phyloP scores from a whole-genome alignment of 768 basidiomycete genomes.

The Filobasidium floriforme region DNA sequence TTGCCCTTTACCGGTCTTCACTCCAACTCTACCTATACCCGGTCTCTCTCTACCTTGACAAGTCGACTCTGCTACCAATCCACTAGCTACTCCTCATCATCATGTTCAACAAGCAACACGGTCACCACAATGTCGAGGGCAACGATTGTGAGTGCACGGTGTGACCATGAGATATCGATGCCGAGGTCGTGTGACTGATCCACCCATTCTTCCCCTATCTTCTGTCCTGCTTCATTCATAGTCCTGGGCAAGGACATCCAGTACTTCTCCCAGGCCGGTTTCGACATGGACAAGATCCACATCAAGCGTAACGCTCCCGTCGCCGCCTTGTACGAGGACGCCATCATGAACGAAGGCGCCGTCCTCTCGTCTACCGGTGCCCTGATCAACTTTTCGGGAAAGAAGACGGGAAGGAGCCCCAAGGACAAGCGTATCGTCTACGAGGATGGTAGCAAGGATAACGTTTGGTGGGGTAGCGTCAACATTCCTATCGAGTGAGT shows the following conservation, averaged over 20 bases:
- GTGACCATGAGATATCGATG: background rate
- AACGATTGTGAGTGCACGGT: conserved; percentile 14
- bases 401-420: conserved; percentile 95
- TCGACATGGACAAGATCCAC: conserved; percentile 96
- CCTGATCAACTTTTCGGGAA: conserved; percentile 98
- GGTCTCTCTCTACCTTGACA: background rate
- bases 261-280: conserved; percentile 97
- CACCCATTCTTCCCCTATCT: background rate
- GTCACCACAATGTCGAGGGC: conserved; percentile 14
- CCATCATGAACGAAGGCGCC: conserved; percentile 95
- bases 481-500: conserved; percentile 91
- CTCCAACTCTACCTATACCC: background rate
- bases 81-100: background rate
- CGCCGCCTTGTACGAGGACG: conserved; percentile 91
- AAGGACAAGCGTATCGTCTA: conserved; percentile 99
- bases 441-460: conserved; percentile 90
- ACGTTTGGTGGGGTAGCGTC: conserved; percentile 99
- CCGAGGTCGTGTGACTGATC: background rate
- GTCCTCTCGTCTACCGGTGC: conserved; percentile 94
- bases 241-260: conserved; percentile 89
- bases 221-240: conserved; percentile 37
- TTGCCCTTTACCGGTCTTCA: background rate
- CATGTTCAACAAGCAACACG: conserved; percentile 16
- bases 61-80: background rate
- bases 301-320: conserved; percentile 54